Conservation (phyloP, 2,329 filamentous ascomycete species). For the Fusarium bactridioides region DNA sequence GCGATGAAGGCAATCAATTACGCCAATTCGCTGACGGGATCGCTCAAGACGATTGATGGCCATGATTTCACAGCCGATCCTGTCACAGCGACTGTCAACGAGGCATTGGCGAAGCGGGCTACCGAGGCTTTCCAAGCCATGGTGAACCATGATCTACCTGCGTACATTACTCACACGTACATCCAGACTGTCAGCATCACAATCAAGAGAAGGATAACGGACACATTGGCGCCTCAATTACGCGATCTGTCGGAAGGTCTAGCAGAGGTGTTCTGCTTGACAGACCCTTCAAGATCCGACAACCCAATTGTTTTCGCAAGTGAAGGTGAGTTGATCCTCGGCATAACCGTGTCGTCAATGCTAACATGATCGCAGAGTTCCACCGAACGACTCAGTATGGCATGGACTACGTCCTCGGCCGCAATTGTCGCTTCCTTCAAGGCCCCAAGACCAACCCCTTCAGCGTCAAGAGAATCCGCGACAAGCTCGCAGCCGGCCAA, state of each 20-base stretch:
- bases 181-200: constrained; percentile 74
- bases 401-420: constrained; percentile 74
- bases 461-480: constrained; percentile 68
- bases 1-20: constrained; percentile 75
- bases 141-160: constrained; percentile 73
- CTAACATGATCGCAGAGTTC: constrained; percentile 62
- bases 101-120: constrained; percentile 67
- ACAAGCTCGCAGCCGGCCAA: constrained; percentile 67
- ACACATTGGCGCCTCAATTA: constrained; percentile 69
- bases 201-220: constrained; percentile 72
- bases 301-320: constrained; percentile 82
- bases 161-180: constrained; percentile 74
- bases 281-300: constrained; percentile 75
- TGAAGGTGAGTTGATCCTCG: constrained; percentile 61
- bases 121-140: constrained; percentile 70
- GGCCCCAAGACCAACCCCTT: constrained; percentile 73
- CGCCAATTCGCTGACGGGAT: constrained; percentile 71
- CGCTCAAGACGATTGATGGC: constrained; percentile 63
- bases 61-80: constrained; percentile 62
- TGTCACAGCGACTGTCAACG: constrained; percentile 63
- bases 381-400: constrained; percentile 79
- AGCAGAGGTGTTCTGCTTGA: constrained; percentile 79
- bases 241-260: constrained; percentile 76
- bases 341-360: background rate
- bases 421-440: constrained; percentile 82